Conservation (phyloP, 1,284 basidiomycete genomes). For the Rhodotorula sp. region DNA sequence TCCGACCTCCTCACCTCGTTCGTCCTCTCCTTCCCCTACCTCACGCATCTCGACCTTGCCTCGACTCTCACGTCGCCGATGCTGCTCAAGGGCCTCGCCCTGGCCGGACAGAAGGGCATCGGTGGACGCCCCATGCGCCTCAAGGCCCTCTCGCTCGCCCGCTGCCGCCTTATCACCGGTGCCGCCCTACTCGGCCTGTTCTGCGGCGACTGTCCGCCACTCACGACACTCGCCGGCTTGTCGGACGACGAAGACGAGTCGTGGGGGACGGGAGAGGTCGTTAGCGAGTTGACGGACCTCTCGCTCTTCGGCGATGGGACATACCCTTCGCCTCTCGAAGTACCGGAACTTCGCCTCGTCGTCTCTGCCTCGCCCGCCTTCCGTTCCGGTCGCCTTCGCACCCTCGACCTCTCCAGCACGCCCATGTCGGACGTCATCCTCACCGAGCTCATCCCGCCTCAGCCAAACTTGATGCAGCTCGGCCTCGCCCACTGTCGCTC, state of each 20-base stretch:
- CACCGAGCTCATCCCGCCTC: conserved; percentile 58
- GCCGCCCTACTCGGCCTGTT: conserved; percentile 71
- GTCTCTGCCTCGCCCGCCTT: conserved; percentile 78
- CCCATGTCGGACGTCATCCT: conserved; percentile 65
- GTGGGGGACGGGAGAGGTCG: conserved; percentile 39
- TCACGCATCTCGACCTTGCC: conserved; percentile 77
- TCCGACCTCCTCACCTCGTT: conserved; percentile 71
- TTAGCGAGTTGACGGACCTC: conserved; percentile 33
- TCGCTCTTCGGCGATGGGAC: conserved; percentile 87
- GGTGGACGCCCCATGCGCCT: conserved; percentile 54
- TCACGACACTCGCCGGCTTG: conserved; percentile 34
- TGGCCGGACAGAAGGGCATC: conserved; percentile 53
- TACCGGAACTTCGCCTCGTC: conserved; percentile 67
- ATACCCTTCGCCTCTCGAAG: conserved; percentile 73
- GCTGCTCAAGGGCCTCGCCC: conserved; percentile 67
- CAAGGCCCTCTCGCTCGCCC: conserved; percentile 77
- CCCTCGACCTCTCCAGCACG: conserved; percentile 85
- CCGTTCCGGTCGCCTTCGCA: conserved; percentile 69
- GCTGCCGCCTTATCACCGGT: conserved; percentile 79
- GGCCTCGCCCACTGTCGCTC: conserved; percentile 81
- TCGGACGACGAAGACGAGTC: conserved; percentile 29
- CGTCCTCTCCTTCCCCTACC: conserved; percentile 75
- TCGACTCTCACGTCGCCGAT: conserved; percentile 71
- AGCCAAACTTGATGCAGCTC: conserved; percentile 76
- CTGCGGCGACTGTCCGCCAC: conserved; percentile 39